phyloP scores from a whole-genome alignment of 225 moss, liverwort and hornwort species.

The Anthoceros angustus region DNA sequence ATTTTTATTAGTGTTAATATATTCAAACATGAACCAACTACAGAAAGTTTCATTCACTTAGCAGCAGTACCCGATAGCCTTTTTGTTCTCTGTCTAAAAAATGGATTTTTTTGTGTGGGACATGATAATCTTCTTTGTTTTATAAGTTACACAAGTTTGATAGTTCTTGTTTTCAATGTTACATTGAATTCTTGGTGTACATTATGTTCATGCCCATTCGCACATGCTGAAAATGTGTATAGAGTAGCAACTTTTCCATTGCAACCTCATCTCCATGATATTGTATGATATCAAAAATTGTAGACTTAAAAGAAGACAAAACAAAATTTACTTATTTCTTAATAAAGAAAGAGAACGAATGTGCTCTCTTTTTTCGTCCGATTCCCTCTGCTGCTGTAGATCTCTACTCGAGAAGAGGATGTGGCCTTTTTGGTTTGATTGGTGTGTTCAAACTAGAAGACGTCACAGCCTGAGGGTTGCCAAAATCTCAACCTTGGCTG shows the following conservation, averaged over 20 bases:
- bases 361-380: too few species aligned
- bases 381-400: too few species aligned
- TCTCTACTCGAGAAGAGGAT: too few species aligned
- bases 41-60: background rate
- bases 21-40: background rate
- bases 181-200: background rate
- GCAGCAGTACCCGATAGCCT: background rate
- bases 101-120: constrained; percentile 1
- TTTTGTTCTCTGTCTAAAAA: background rate
- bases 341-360: background rate
- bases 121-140: background rate
- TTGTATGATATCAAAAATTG: background rate
- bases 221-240: background rate
- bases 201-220: background rate
- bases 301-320: background rate
- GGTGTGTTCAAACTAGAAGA: too few species aligned
- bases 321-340: background rate
- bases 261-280: background rate
- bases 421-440: too few species aligned
- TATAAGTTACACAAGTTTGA: background rate
- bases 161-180: background rate
- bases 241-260: background rate
- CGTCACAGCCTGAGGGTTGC: too few species aligned
- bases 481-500: too few species aligned
- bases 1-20: background rate